phyloP scores from a whole-genome alignment of 2,329 filamentous ascomycete genomes.

The Hansfordia pulvinata region DNA sequence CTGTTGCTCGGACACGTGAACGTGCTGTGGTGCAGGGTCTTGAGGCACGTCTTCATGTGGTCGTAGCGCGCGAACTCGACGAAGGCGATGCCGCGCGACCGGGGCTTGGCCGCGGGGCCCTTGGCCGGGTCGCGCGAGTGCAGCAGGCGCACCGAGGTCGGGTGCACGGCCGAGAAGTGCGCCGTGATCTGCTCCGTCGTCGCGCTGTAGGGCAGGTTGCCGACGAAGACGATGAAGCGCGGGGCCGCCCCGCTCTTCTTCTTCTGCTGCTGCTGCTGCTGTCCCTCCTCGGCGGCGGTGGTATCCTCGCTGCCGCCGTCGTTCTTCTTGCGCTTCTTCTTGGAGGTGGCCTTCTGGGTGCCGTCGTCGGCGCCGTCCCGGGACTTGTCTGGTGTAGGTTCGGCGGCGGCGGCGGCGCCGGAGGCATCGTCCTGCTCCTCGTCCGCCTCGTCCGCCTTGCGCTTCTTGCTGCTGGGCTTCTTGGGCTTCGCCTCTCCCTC shows the following conservation, averaged over 20 bases:
- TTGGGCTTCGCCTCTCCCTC: neutral
- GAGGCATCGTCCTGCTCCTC: neutral
- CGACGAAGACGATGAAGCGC: constrained; percentile 70
- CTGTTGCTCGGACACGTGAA: constrained; percentile 49
- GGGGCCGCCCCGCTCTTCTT: constrained; percentile 22
- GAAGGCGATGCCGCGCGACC: constrained; percentile 72
- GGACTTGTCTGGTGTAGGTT: neutral
- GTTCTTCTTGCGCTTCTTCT: constrained; percentile 11
- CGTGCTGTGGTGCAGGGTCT: constrained; percentile 75
- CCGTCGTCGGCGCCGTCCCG: constrained; percentile 3
- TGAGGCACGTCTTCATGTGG: constrained; percentile 84
- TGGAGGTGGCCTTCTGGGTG: constrained; percentile 10
- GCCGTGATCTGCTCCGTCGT: constrained; percentile 52
- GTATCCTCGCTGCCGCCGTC: constrained; percentile 12
- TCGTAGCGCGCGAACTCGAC: constrained; percentile 80
- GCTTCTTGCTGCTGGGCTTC: neutral
- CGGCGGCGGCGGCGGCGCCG: constrained; percentile 1
- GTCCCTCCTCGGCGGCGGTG: constrained; percentile 3
- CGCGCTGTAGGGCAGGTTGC: constrained; percentile 80
- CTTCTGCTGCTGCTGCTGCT: constrained; percentile 7
- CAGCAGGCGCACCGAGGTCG: constrained; percentile 57
- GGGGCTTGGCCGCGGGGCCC: too few species aligned
- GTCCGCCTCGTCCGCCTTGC: neutral
- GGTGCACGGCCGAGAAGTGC: constrained; percentile 69
- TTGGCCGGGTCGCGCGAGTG: constrained; percentile 51